Base-by-base conservation (phyloP, 1,284 basidiomycete species). In the Ustilago shanxiensis region DNA sequence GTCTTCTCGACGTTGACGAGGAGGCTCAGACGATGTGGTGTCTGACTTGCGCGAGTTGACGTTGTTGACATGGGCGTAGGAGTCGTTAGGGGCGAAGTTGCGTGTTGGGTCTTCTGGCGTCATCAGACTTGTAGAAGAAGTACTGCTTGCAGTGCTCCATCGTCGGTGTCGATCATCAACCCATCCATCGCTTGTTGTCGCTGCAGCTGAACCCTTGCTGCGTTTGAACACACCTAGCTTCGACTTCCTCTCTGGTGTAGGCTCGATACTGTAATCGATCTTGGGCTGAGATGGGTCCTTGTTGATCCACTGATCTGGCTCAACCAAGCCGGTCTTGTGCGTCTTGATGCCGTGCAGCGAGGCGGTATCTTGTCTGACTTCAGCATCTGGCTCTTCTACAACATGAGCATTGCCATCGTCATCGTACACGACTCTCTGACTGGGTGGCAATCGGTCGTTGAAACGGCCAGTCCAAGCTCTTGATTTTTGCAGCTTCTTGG, bases 381-480 rank as follows among this genome's bases (percentile, higher is more conserved):
- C 39, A 18, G 26, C 31, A 31, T 52, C 39, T 13, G 11, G 53
- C 13, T 64, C 61, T 18, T 66, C 65, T 7, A 74, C 66, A 5
- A 60, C 52, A 44, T 73, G 66, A 37, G 71, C 60, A 22, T 71
- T 75, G 10, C 80, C 80, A 16, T 81, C 60, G 10, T 82, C 81
- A 37, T 82, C 81, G 60, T 79, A 77, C 35, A 69, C 50, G 47
- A 68, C 57, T 26, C 79, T 61, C 37, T 70, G 60, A 29, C 59
- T 67, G 2, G 65, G 65, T 11, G 71, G 45, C n/a, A 60, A 18
- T 13, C 75, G 37, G 33, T 83, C 79, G 26, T 71, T 61, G 63
- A 64, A 83, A 18, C 79, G 49, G 8, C 67, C 70, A 9, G 72
- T 72, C 81, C 81, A 83, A 13, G 58, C 64, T 20, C 80, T 50